These are phyloP conservation scores for Botrytis aclada DNA, from an alignment of 2,329 filamentous ascomycete species.

Conservation along the genomic window DNA sequence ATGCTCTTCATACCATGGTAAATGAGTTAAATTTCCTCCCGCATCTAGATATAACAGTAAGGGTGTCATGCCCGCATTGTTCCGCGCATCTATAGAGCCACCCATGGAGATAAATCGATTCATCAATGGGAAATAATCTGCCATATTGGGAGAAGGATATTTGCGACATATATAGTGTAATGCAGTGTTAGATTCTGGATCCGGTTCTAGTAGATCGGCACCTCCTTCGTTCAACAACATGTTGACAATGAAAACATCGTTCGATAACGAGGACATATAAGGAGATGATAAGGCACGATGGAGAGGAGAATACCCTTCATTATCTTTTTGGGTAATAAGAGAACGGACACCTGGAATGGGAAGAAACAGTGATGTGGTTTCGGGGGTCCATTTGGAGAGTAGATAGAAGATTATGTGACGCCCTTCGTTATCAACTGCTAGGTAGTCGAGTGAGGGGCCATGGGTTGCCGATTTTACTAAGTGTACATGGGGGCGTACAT, in stretches of 20 bases:
- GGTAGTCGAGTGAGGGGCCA: not conserved
- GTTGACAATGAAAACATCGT: too few species aligned
- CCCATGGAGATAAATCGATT: conserved; percentile 11
- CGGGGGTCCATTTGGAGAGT: not conserved
- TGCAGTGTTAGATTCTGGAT: conserved; percentile 21
- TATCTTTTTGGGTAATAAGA: conserved; percentile 20
- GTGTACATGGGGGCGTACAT: not conserved
- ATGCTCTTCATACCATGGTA: not conserved
- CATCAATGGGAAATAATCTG: not conserved
- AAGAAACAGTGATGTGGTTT: not conserved
- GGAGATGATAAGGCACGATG: not conserved
- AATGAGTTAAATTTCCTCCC: not conserved
- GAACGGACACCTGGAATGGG: not conserved
- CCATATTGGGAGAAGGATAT: too few species aligned
- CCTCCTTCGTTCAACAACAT: not conserved
- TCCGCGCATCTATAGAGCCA: conserved; percentile 14
- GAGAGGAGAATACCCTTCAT: conserved; percentile 20
- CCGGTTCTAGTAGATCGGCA: conserved; percentile 20
- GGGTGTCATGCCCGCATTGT: conserved; percentile 13
- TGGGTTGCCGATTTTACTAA: not conserved
- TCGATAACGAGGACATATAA: too few species aligned
- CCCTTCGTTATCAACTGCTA: not conserved
- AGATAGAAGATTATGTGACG: conserved; percentile 1
- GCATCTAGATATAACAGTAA: not conserved
- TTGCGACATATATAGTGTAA: conserved; percentile 21